Conservation (phyloP, 1,284 basidiomycete species). For the Microbotryum silenes-acaulis region DNA sequence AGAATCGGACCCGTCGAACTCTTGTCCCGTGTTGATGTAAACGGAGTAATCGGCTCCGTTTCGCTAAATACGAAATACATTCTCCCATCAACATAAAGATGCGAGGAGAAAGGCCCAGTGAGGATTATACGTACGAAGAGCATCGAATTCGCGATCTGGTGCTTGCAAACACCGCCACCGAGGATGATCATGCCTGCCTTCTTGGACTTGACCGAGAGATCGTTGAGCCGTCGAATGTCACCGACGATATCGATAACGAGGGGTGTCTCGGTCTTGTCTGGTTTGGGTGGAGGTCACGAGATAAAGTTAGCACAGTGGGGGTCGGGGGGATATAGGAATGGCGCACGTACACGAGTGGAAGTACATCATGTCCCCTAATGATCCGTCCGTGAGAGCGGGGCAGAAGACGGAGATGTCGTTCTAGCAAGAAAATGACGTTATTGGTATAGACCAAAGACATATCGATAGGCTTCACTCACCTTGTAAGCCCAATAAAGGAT, state of each 20-base stretch:
- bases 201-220: conserved; percentile 74
- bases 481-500: conserved; percentile 96
- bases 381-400: conserved; percentile 95
- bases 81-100: conserved; percentile 9
- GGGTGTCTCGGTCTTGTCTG: conserved; percentile 59
- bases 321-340: not conserved
- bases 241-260: conserved; percentile 87
- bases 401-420: conserved; percentile 98
- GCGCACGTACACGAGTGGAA: conserved; percentile 67
- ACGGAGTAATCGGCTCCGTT: conserved; percentile 98
- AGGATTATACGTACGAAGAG: conserved; percentile 63
- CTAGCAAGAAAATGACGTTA: conserved; percentile 45
- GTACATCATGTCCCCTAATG: conserved; percentile 97
- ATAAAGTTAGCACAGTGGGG: not conserved
- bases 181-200: conserved; percentile 98
- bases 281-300: too few relatives aligned
- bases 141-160: conserved; percentile 99
- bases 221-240: conserved; percentile 88
- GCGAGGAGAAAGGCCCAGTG: not conserved
- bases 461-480: conserved; percentile 49
- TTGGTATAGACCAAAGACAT: conserved; percentile 15
- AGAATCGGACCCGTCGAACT: conserved; percentile 97
- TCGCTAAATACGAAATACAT: conserved; percentile 50
- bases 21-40: conserved; percentile 97
- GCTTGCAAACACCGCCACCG: conserved; percentile 97